These are phyloP conservation scores for Candida dajiaensis DNA, from an alignment of 805 yeast genomes.

Conservation along the genomic window DNA sequence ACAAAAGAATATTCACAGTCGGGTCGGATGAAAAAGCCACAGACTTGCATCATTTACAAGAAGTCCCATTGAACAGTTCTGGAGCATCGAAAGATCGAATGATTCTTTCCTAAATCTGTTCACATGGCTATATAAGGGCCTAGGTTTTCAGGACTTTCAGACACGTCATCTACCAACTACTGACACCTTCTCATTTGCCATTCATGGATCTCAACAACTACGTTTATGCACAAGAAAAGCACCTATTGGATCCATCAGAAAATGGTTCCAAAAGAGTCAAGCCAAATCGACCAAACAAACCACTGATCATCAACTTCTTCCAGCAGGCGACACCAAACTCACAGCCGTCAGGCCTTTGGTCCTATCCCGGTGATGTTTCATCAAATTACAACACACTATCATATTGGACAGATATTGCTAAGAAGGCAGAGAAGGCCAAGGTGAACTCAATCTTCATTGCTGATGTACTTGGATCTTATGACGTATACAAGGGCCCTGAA, in stretches of 20 bases:
- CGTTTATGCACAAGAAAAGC: neutral
- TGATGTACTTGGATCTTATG: conserved; percentile 35
- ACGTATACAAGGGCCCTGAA: conserved; percentile 29
- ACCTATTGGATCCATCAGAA: neutral
- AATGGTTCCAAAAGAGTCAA: neutral
- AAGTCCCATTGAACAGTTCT: neutral
- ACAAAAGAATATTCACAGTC: neutral
- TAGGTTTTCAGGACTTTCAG: too few relatives aligned
- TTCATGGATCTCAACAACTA: neutral
- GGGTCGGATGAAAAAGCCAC: neutral
- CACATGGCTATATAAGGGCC: neutral
- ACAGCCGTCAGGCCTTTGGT: conserved; percentile 31
- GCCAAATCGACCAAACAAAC: conserved; percentile 9
- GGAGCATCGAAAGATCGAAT: neutral
- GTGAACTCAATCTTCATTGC: conserved; percentile 34
- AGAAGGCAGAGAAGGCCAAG: conserved; percentile 31
- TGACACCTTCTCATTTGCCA: neutral
- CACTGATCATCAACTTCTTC: conserved; percentile 33
- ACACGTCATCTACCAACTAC: too few relatives aligned
- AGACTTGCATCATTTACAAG: neutral
- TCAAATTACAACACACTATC: conserved; percentile 22
- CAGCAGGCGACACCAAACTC: conserved; percentile 27
- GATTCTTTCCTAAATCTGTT: neutral
- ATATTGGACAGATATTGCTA: conserved; percentile 34
- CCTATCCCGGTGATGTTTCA: conserved; percentile 32